phyloP scores from a whole-genome alignment of 2,329 filamentous ascomycete species.

The Xylaria sp. region DNA sequence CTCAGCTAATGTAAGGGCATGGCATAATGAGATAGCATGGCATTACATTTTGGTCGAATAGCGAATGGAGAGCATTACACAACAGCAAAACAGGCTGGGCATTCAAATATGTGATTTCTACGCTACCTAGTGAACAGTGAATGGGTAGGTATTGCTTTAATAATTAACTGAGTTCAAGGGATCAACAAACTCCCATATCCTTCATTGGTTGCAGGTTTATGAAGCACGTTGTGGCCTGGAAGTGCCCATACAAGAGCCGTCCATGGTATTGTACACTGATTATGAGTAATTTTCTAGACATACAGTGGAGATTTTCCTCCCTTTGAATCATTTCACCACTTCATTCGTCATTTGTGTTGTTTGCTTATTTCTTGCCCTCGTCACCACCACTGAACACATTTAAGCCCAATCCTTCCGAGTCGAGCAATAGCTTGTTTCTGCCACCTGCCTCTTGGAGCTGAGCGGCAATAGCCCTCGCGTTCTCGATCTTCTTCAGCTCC shows the following conservation, averaged over 20 bases:
- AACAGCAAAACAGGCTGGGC: too few relatives aligned
- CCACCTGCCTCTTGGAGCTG: conserved; percentile 85
- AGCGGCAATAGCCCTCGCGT: conserved; percentile 85
- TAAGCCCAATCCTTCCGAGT: conserved; percentile 86
- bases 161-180: too few relatives aligned
- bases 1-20: too few relatives aligned
- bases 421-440: conserved; percentile 92
- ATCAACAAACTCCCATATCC: too few relatives aligned
- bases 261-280: conserved; percentile 38
- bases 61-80: too few relatives aligned
- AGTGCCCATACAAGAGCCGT: conserved; percentile 1
- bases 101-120: too few relatives aligned
- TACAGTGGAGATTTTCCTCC: conserved; percentile 47
- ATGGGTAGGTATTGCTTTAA: too few relatives aligned
- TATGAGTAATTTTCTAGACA: conserved; percentile 38
- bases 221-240: neutral
- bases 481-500: conserved; percentile 97
- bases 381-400: conserved; percentile 71
- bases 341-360: conserved; percentile 10
- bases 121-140: too few relatives aligned
- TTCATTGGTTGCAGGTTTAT: too few relatives aligned
- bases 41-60: too few relatives aligned
- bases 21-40: too few relatives aligned
- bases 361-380: conserved; percentile 54
- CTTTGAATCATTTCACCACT: conserved; percentile 19